Conservation (phyloP, 1,284 basidiomycete species). For the Bjerkandera adusta region DNA sequence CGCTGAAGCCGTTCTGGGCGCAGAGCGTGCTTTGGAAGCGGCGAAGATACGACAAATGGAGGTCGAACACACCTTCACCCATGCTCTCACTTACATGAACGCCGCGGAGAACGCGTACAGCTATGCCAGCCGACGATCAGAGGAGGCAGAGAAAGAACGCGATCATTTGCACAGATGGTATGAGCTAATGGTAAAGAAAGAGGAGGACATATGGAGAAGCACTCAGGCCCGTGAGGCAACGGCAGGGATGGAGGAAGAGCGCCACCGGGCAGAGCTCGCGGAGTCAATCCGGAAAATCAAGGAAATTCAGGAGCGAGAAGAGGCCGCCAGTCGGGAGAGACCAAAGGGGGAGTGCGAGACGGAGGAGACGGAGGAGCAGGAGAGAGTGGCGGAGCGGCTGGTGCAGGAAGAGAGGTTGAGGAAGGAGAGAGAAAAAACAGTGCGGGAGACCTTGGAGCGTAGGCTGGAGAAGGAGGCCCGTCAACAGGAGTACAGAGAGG, state of each 20-base stretch:
- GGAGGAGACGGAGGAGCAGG: neutral
- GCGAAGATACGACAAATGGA: neutral
- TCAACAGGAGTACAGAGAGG: no score
- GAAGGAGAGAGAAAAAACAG: neutral
- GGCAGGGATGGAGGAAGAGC: neutral
- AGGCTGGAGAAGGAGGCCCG: neutral
- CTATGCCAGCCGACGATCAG: neutral
- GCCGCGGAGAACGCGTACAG: neutral
- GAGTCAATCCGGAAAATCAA: neutral
- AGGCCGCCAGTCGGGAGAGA: neutral
- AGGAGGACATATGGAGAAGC: no score
- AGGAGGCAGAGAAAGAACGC: neutral
- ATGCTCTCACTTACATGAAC: neutral
- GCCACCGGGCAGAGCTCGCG: no score
- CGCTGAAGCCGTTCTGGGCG: neutral
- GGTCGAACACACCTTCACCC: neutral
- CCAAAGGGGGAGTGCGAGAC: neutral
- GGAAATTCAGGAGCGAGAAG: constrained; percentile 4
- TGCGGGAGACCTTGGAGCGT: neutral
- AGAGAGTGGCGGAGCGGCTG: neutral
- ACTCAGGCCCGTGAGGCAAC: no score
- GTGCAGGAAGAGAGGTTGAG: neutral
- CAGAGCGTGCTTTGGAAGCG: neutral
- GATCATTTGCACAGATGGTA: neutral
- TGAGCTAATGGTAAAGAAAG: neutral